A percentile compares a stretch with the other conserved stretches of the same genome.
phyloP scores from a whole-genome alignment of 768 basidiomycete genomes.

The Sistotremastrum niveocremeum region DNA sequence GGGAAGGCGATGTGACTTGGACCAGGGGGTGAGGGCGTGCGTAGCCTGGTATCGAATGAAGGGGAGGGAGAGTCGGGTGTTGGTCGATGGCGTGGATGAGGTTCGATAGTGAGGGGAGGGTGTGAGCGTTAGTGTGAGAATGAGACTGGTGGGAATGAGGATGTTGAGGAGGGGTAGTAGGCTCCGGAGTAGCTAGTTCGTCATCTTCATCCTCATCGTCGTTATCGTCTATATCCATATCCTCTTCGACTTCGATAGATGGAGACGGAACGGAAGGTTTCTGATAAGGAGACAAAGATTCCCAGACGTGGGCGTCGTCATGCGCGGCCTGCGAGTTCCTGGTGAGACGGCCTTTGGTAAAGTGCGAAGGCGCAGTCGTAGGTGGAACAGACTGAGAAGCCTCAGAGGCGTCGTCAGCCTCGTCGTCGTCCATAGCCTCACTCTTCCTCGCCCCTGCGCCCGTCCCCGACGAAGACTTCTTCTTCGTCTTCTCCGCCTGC shows the following conservation, averaged over 20 bases:
- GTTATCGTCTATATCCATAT: slow-evolving; percentile 28
- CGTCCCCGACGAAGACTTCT: slow-evolving; percentile 31
- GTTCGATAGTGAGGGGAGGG: too few species aligned
- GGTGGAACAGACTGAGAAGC: too few species aligned
- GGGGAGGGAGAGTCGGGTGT: too few species aligned
- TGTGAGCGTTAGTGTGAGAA: too few species aligned
- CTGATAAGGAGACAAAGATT: slow-evolving; percentile 37
- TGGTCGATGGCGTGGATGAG: too few species aligned
- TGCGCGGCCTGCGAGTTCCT: slow-evolving; percentile 15
- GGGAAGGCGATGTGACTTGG: too few species aligned
- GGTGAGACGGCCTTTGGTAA: too few species aligned
- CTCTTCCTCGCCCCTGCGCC: slow-evolving; percentile 38
- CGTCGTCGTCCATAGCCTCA: slow-evolving; percentile 23
- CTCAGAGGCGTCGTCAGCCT: slow-evolving; percentile 27
- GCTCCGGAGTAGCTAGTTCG: not conserved
- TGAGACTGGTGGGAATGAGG: too few species aligned
- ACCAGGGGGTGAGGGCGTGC: too few species aligned
- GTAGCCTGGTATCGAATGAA: too few species aligned
- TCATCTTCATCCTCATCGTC: slow-evolving; percentile 30
- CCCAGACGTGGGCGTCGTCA: slow-evolving; percentile 20
- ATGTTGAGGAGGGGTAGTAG: too few species aligned
- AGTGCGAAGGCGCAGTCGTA: too few species aligned
- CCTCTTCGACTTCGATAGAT: slow-evolving; percentile 28
- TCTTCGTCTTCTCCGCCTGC: slow-evolving; percentile 32
- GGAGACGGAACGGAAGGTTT: slow-evolving; percentile 38